Evolutionary conservation across 164 flowering plant species (phyloP), one percentile per base, ranked within the genome.

Genomic region (Stephania cephalantha): DNA sequence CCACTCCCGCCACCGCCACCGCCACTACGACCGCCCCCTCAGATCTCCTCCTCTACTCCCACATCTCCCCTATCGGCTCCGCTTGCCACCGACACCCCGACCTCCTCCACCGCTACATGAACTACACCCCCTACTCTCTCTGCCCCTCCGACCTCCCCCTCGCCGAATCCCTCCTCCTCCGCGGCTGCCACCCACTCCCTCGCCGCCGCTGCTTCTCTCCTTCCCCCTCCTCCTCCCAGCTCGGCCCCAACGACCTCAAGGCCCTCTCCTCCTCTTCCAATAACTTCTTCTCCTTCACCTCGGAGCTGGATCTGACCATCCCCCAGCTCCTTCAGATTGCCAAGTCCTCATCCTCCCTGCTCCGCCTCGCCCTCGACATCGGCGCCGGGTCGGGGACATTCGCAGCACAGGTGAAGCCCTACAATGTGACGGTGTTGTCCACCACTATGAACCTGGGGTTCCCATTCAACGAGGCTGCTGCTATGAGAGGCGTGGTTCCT

Each of bases 121-220:
- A 69, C 83, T 95, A 95, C 85, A 88, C 89, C 2, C 94, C 97
- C 5, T 93, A 85, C 81, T 76, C 91, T 1, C 63, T 75, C 69
- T 93, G 97, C 80, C 99, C 97, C 8, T 30, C 12, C 11, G 95
- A 90, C 70, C 17, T 85, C 55, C 78, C 85, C n/a, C 77, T 90
- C 69, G 87, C 90, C 42, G 99, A 95, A 65, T 61, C 89, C 48
- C 87, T 93, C 17, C 88, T 93, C 63, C 93, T 93, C 55, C 89
- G 86, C 20, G 99, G 98, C 65, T 95, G 98, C 80, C 95, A 91
- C 80, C 99, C 98, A 0, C 90, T 95, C 42, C 99, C 98, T 9
- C 92, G 97, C 75, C 93, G 98, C 29, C 86, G 99, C 12, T 95
- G 98, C 86, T 93, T 95, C 85, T 82, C 92, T 46, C 77, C 13